These are phyloP conservation scores for Apophysomyces sp. DNA, from an alignment of 371 early-diverging fungal genomes.

Conservation along the genomic window DNA sequence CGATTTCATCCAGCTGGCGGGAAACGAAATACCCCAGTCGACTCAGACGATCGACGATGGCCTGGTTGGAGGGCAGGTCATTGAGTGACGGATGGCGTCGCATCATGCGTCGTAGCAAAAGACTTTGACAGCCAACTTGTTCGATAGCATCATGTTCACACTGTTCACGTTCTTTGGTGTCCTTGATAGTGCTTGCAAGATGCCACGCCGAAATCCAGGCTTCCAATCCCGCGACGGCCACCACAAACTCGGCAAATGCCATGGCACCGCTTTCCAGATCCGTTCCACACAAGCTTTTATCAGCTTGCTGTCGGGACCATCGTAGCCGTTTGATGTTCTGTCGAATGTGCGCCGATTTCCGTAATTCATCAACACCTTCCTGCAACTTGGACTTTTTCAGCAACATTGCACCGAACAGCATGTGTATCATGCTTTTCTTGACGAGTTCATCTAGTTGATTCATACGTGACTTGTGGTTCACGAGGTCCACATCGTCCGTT, in stretches of 20 bases:
- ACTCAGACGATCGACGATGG: conserved; percentile 28
- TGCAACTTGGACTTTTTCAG: conserved; percentile 13
- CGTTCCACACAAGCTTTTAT: neutral
- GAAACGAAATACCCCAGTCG: conserved; percentile 26
- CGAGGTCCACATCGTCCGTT: conserved; percentile 4
- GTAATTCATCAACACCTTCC: conserved; percentile 23
- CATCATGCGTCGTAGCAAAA: conserved; percentile 33
- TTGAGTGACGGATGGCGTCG: conserved; percentile 16
- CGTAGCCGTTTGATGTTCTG: conserved; percentile 1
- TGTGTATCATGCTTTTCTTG: conserved; percentile 27
- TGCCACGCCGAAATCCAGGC: conserved; percentile 38
- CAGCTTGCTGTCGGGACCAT: conserved; percentile 5
- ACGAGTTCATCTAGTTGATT: conserved; percentile 25
- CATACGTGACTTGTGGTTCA: conserved; percentile 13
- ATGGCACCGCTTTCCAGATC: conserved; percentile 28
- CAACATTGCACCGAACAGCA: conserved; percentile 26
- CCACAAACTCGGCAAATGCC: conserved; percentile 36
- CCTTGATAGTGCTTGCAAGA: conserved; percentile 5
- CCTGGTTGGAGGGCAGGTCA: conserved; percentile 11
- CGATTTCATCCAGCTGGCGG: conserved; percentile 26
- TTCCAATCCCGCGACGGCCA: conserved; percentile 32
- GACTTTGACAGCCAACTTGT: conserved; percentile 15
- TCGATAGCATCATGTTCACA: neutral
- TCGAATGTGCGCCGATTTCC: conserved; percentile 16
- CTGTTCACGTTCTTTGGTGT: neutral